Percentiles rank a stretch among this genome's conserved stretches.
Evolutionary conservation across 2,329 filamentous ascomycete species (phyloP).

Genomic region (Monilinia laxa): DNA sequence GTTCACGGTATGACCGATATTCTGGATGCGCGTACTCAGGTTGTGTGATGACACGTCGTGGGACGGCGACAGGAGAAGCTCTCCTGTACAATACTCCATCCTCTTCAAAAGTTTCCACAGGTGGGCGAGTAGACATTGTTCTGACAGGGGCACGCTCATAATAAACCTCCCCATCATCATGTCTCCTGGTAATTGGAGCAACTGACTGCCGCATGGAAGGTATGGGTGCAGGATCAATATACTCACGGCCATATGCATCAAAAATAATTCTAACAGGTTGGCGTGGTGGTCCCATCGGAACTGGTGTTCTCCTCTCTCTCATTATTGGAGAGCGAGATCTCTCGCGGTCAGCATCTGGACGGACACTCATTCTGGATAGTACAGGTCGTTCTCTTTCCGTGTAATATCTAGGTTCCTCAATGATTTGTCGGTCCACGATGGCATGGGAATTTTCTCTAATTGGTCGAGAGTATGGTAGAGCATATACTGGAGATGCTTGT

Average conservation of each 20-base stretch:
- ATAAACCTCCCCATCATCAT: conserved; percentile 54
- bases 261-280: conserved; percentile 67
- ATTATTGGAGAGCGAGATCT: conserved; percentile 51
- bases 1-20: conserved; percentile 55
- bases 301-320: conserved; percentile 47
- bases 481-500: conserved; percentile 36
- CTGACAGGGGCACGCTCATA: conserved; percentile 58
- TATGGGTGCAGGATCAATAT: conserved; percentile 57
- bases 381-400: conserved; percentile 42
- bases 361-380: conserved; percentile 48
- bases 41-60: conserved; percentile 60
- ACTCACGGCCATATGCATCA: conserved; percentile 81
- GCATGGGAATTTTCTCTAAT: conserved; percentile 35
- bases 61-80: conserved; percentile 51
- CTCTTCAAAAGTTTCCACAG: conserved; percentile 37
- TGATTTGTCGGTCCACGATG: conserved; percentile 33
- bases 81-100: conserved; percentile 47
- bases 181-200: conserved; percentile 47
- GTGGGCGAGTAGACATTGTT: conserved; percentile 34
- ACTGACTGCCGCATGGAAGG: conserved; percentile 53
- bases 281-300: conserved; percentile 49
- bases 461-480: conserved; percentile 35
- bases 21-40: conserved; percentile 53
- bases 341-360: conserved; percentile 50
- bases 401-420: conserved; percentile 45